These are phyloP conservation scores for Pseudocercospora crystallina DNA, from an alignment of 2,329 filamentous ascomycete species.

Conservation along the genomic window DNA sequence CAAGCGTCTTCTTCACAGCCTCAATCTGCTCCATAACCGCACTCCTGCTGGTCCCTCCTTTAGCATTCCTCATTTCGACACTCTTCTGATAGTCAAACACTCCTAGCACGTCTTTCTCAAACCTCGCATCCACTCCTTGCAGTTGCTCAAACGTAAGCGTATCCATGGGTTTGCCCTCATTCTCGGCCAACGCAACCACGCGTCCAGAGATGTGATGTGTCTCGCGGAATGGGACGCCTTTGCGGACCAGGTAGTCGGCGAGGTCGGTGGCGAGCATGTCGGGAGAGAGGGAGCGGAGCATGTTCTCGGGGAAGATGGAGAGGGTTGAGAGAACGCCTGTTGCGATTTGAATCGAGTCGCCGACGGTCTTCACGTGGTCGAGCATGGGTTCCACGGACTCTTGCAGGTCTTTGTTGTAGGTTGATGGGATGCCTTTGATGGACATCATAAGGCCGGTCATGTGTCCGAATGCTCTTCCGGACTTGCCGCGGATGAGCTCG, in stretches of 20 bases:
- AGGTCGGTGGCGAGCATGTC: constrained; percentile 79
- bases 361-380: constrained; percentile 77
- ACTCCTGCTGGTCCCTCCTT: constrained; percentile 74
- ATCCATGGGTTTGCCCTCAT: constrained; percentile 66
- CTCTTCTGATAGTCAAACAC: constrained; percentile 80
- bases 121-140: constrained; percentile 65
- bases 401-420: constrained; percentile 92
- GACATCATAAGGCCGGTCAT: constrained; percentile 79
- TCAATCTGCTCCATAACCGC: constrained; percentile 65
- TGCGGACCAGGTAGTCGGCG: constrained; percentile 63
- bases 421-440: constrained; percentile 72
- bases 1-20: constrained; percentile 47
- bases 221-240: constrained; percentile 74
- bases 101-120: constrained; percentile 68
- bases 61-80: constrained; percentile 75
- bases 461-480: constrained; percentile 73
- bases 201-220: constrained; percentile 76
- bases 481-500: constrained; percentile 74
- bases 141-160: constrained; percentile 66
- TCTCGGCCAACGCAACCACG: constrained; percentile 70
- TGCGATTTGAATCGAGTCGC: constrained; percentile 78
- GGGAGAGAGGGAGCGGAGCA: constrained; percentile 74
- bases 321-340: constrained; percentile 77
- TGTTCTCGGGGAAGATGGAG: constrained; percentile 67
- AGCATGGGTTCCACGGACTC: constrained; percentile 84